These are phyloP conservation scores for Lolium perenne DNA, from an alignment of 176 grass and related monocot genomes.

Conservation along the genomic window DNA sequence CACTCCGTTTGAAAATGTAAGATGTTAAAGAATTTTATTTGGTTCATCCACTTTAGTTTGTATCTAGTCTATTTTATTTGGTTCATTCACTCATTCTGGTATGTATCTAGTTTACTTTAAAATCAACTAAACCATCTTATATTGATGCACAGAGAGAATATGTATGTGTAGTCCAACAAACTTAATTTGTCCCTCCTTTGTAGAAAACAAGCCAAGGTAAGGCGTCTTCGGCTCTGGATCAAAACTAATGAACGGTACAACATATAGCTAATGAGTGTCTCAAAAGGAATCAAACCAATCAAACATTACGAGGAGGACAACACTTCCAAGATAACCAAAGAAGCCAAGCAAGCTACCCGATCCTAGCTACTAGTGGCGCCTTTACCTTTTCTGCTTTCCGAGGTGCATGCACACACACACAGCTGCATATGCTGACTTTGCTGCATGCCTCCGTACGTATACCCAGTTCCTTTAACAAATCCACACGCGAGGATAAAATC, in stretches of 20 bases:
- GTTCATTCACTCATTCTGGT: no score
- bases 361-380: not conserved
- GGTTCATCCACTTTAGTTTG: no score
- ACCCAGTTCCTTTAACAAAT: not conserved
- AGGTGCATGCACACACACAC: not conserved
- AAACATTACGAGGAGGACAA: not conserved
- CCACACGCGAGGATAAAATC: not conserved
- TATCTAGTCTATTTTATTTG: no score
- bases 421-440: slow-evolving; percentile 29
- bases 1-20: no score
- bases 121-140: no score
- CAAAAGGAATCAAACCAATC: not conserved
- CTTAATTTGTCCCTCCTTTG: not conserved
- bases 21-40: no score
- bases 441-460: not conserved
- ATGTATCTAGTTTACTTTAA: no score
- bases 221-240: no score
- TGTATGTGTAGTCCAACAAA: no score
- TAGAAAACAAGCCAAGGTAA: not conserved
- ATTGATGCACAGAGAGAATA: no score
- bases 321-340: not conserved
- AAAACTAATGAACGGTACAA: no score
- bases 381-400: slow-evolving; percentile 17
- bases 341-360: not conserved
- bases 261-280: no score